These are phyloP conservation scores for Mortierella sp. DNA, from an alignment of 371 early-diverging fungal species.

Conservation along the genomic window DNA sequence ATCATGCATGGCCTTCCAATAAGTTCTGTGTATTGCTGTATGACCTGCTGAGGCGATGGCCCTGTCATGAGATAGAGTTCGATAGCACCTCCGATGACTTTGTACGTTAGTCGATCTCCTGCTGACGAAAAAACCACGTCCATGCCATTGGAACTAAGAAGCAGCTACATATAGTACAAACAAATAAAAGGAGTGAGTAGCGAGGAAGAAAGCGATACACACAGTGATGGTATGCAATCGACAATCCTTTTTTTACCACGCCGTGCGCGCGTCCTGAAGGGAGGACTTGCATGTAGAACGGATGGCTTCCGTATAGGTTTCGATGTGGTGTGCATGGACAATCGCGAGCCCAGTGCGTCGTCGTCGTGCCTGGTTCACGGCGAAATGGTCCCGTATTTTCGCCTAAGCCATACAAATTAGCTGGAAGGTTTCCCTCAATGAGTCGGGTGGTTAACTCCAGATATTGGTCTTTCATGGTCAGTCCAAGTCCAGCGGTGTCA, in stretches of 20 bases:
- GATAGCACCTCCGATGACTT: conserved; percentile 71
- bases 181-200: background rate
- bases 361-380: conserved; percentile 41
- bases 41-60: conserved; percentile 67
- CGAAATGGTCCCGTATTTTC: conserved; percentile 66
- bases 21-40: conserved; percentile 70
- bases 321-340: conserved; percentile 58
- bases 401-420: conserved; percentile 76
- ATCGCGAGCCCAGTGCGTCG: conserved; percentile 68
- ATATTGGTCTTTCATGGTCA: conserved; percentile 77
- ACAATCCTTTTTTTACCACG: too few relatives aligned
- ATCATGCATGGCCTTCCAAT: conserved; percentile 70
- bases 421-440: conserved; percentile 26
- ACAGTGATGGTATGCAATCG: background rate
- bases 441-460: conserved; percentile 66
- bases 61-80: conserved; percentile 72
- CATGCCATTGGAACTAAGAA: conserved; percentile 78
- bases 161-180: conserved; percentile 7
- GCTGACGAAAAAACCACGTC: conserved; percentile 61
- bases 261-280: conserved; percentile 67
- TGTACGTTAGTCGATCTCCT: conserved; percentile 65
- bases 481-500: conserved; percentile 62
- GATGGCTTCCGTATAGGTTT: conserved; percentile 76
- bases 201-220: background rate
- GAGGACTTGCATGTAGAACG: conserved; percentile 72